These are phyloP conservation scores for Geotrichum phurueaensis DNA, from an alignment of 1,139 yeast genomes.

Conservation along the genomic window DNA sequence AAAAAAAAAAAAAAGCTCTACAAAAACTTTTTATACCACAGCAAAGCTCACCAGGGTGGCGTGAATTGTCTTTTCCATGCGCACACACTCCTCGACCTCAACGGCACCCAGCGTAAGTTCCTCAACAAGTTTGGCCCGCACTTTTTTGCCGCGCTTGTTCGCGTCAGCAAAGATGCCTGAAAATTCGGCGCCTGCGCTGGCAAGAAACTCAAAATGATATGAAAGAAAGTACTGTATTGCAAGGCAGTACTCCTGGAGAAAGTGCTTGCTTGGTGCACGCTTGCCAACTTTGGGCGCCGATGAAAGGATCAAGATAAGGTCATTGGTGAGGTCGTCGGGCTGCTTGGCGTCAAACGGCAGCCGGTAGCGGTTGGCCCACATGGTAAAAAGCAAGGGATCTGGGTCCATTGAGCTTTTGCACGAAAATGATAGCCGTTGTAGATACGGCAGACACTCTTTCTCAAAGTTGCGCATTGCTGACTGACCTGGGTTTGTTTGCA, in stretches of 20 bases:
- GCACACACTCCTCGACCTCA: not conserved
- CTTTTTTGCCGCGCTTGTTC: not conserved
- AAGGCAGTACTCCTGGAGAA: constrained; percentile 1
- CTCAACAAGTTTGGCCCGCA: not conserved
- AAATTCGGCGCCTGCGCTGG: not conserved
- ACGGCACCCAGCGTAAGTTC: not conserved
- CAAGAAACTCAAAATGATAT: not conserved
- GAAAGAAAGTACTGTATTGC: not conserved
- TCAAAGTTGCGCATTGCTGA: not conserved
- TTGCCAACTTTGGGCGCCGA: not conserved
- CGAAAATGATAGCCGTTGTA: not conserved
- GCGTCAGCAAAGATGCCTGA: not conserved
- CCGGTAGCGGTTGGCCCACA: not conserved
- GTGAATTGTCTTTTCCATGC: not conserved
- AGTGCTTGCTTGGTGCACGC: not conserved
- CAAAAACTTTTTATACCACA: not conserved
- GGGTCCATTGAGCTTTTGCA: not conserved
- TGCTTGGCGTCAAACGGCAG: not conserved
- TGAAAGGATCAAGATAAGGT: not conserved
- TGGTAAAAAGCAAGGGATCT: not conserved
- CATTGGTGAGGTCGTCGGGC: not conserved
- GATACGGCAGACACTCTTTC: not conserved
- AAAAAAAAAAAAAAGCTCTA: too few species aligned
- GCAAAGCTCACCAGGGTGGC: not conserved
- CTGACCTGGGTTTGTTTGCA: not conserved